Percentiles rank a stretch among this genome's conserved stretches.
These are phyloP conservation scores for Russula lepida DNA, from an alignment of 768 basidiomycete species.

Conservation along the genomic window DNA sequence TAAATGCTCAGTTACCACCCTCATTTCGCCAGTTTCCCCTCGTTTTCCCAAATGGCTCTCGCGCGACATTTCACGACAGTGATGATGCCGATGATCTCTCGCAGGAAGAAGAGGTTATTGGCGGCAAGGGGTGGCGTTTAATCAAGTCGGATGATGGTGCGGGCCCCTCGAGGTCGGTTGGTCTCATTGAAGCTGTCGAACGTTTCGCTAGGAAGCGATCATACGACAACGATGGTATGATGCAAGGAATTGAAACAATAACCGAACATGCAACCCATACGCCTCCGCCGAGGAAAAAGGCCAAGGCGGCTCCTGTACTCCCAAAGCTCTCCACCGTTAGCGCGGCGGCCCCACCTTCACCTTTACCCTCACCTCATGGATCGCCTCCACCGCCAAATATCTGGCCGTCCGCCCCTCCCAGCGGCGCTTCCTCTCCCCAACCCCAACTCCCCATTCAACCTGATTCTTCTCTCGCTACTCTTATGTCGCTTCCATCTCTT, in stretches of 20 bases:
- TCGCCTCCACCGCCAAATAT: conserved; percentile 69
- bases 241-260: conserved; percentile 67
- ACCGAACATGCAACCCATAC: conserved; percentile 39
- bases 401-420: conserved; percentile 79
- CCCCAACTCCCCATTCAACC: conserved; percentile 66
- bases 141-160: conserved; percentile 53
- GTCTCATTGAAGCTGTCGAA: conserved; percentile 73
- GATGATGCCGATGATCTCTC: conserved; percentile 58
- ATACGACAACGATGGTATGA: conserved; percentile 45
- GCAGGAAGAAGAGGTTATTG: conserved; percentile 58
- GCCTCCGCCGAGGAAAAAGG: conserved; percentile 66
- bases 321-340: conserved; percentile 54
- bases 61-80: conserved; percentile 65
- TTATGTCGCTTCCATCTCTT: conserved; percentile 78
- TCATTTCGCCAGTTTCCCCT: conserved; percentile 70
- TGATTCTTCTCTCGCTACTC: conserved; percentile 71
- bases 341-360: conserved; percentile 74
- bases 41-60: conserved; percentile 71
- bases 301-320: conserved; percentile 50
- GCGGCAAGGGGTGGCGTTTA: conserved; percentile 70
- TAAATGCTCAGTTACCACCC: conserved; percentile 65
- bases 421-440: conserved; percentile 62
- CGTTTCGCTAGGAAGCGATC: conserved; percentile 62
- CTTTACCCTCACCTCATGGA: conserved; percentile 77
- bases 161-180: conserved; percentile 46